Conservation (phyloP, 768 basidiomycete genomes). For the Tricholomella constricta region DNA sequence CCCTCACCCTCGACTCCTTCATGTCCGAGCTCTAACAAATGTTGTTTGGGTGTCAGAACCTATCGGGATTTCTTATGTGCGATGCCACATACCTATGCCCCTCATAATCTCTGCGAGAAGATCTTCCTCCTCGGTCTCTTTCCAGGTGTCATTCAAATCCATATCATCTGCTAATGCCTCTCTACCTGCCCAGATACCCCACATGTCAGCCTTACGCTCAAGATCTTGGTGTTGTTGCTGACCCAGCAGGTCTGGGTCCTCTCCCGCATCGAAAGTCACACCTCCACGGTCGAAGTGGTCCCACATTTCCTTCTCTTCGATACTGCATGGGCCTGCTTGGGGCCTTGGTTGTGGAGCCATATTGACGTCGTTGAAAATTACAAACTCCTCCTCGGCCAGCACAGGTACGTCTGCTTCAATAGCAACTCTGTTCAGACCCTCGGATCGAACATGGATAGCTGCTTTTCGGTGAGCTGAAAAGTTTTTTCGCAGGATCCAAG, state of each 20-base stretch:
- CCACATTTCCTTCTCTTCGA: conserved; percentile 8
- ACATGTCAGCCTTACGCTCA: conserved; percentile 8
- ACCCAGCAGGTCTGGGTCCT: neutral
- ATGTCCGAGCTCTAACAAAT: conserved; percentile 1
- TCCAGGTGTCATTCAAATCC: conserved; percentile 3
- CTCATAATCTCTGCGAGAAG: conserved; percentile 8
- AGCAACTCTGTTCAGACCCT: neutral
- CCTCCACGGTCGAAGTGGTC: conserved; percentile 1
- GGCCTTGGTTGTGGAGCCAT: neutral
- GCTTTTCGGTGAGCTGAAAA: neutral
- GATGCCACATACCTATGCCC: conserved; percentile 12
- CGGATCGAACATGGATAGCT: neutral
- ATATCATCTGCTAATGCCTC: conserved; percentile 8
- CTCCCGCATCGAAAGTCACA: conserved; percentile 3
- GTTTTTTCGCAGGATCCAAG: conserved; percentile 5
- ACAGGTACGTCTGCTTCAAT: neutral
- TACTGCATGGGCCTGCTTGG: neutral
- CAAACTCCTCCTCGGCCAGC: too few species aligned
- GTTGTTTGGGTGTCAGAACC: neutral
- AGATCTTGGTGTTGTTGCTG: neutral
- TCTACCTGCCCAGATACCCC: conserved; percentile 9
- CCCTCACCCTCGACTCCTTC: conserved; percentile 3
- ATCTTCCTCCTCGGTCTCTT: conserved; percentile 16
- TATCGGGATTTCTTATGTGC: conserved; percentile 6
- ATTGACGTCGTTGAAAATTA: neutral